phyloP scores from a whole-genome alignment of 805 yeast genomes.

The Starmerella riodocensis region DNA sequence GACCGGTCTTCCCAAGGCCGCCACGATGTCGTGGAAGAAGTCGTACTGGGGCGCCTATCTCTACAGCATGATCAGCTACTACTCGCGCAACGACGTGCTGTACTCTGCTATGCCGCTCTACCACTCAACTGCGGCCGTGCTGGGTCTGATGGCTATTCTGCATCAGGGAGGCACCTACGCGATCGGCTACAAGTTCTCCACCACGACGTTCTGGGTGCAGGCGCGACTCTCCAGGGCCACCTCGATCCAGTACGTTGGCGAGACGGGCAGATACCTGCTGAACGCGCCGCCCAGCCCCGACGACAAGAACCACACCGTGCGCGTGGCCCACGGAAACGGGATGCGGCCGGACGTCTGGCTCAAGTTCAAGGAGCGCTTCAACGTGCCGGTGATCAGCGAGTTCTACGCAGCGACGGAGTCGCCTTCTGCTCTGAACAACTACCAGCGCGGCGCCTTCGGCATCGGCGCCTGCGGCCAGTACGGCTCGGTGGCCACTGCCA shows the following conservation, averaged over 20 bases:
- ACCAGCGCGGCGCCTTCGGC: slow-evolving; percentile 66
- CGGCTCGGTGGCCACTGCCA: slow-evolving; percentile 35
- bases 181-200: slow-evolving; percentile 67
- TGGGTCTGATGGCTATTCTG: slow-evolving; percentile 64
- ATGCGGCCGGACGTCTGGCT: slow-evolving; percentile 79
- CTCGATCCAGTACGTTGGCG: slow-evolving; percentile 87
- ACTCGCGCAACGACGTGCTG: slow-evolving; percentile 42
- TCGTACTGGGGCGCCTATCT: slow-evolving; percentile 54
- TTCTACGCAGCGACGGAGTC: slow-evolving; percentile 91
- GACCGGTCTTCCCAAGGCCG: slow-evolving; percentile 88
- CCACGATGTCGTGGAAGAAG: slow-evolving; percentile 85
- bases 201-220: slow-evolving; percentile 81
- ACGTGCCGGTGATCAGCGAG: slow-evolving; percentile 66
- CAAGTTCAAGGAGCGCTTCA: slow-evolving; percentile 63
- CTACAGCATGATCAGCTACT: slow-evolving; percentile 56
- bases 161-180: slow-evolving; percentile 64
- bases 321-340: slow-evolving; percentile 82
- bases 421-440: slow-evolving; percentile 73
- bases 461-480: slow-evolving; percentile 80
- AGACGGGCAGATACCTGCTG: slow-evolving; percentile 74
- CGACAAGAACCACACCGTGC: slow-evolving; percentile 47
- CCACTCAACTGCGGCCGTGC: slow-evolving; percentile 83
- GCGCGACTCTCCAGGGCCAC: slow-evolving; percentile 58
- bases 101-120: slow-evolving; percentile 92
- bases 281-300: slow-evolving; percentile 49